Evolutionary conservation across 208 protist genomes (phyloP).

Genomic region (Lotmaria passim): DNA sequence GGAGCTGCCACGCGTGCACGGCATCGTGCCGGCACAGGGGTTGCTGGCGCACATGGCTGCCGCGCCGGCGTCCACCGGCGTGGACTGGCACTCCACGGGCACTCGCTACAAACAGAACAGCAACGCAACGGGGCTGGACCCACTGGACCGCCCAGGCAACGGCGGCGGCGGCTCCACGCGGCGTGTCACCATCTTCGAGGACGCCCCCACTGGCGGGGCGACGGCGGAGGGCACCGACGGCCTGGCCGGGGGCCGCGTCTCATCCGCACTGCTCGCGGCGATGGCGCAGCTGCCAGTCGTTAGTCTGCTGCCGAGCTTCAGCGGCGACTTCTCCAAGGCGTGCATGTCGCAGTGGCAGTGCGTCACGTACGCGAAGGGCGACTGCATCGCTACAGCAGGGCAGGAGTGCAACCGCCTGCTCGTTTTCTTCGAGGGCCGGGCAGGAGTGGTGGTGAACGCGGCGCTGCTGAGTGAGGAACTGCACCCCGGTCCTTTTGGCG

Average conservation of each 20-base stretch:
- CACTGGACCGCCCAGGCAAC: not conserved
- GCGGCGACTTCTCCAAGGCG: constrained; percentile 39
- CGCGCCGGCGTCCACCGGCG: not conserved
- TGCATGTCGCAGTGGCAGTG: constrained; percentile 51
- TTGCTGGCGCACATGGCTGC: constrained; percentile 23
- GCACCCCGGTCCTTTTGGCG: constrained; percentile 21
- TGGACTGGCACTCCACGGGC: constrained; percentile 4
- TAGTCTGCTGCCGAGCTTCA: constrained; percentile 34
- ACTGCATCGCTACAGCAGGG: constrained; percentile 55
- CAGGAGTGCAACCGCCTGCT: constrained; percentile 82
- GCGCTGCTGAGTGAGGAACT: constrained; percentile 19
- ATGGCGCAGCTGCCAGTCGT: constrained; percentile 60
- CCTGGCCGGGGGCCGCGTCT: constrained; percentile 36
- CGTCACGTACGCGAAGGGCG: constrained; percentile 44
- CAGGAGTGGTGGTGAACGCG: constrained; percentile 58
- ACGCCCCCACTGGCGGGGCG: not conserved
- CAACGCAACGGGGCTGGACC: not conserved
- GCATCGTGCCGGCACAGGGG: constrained; percentile 34
- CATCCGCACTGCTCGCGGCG: constrained; percentile 43
- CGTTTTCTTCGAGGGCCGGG: constrained; percentile 67
- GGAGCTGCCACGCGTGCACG: constrained; percentile 29
- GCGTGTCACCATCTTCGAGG: constrained; percentile 55
- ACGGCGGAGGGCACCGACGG: constrained; percentile 2
- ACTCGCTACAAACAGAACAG: not conserved
- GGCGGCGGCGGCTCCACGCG: constrained; percentile 11